These are phyloP conservation scores for Pythium phragmitis DNA, from an alignment of 352 stramenopile species.

Conservation along the genomic window DNA sequence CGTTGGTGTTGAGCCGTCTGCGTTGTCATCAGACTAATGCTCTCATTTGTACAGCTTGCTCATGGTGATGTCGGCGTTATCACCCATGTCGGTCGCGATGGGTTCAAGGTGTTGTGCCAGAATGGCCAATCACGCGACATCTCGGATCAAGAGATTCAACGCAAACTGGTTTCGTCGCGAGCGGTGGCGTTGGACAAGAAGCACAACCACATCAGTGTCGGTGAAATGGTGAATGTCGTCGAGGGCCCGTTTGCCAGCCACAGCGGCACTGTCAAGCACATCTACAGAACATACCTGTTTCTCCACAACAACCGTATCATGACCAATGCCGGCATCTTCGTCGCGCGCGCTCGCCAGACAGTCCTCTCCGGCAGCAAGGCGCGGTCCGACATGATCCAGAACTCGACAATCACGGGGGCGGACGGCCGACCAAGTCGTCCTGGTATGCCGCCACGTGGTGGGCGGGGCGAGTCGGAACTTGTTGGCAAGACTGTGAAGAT, in stretches of 20 bases:
- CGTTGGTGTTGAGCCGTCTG: not conserved
- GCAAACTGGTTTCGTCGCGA: constrained; percentile 84
- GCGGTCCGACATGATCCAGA: constrained; percentile 84
- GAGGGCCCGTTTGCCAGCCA: constrained; percentile 80
- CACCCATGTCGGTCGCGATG: constrained; percentile 87
- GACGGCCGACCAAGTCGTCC: constrained; percentile 44
- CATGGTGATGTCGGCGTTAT: constrained; percentile 90
- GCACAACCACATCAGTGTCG: constrained; percentile 88
- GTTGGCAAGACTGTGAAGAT: constrained; percentile 91
- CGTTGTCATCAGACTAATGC: constrained; percentile 1
- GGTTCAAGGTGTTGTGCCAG: constrained; percentile 86
- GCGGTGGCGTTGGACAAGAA: constrained; percentile 87
- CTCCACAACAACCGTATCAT: constrained; percentile 91
- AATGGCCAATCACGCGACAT: constrained; percentile 82
- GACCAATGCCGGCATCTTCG: constrained; percentile 87
- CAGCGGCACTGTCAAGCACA: constrained; percentile 90
- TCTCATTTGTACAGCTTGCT: constrained; percentile 40
- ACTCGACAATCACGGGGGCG: constrained; percentile 71
- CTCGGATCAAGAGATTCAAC: constrained; percentile 88
- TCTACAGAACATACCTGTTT: constrained; percentile 88
- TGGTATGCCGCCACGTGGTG: constrained; percentile 33
- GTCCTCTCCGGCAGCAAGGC: constrained; percentile 87
- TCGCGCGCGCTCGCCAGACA: constrained; percentile 79
- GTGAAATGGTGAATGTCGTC: constrained; percentile 89
- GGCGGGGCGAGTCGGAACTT: constrained; percentile 70